phyloP scores from a whole-genome alignment of 352 stramenopile genomes.

The Phytopythium sindhum region DNA sequence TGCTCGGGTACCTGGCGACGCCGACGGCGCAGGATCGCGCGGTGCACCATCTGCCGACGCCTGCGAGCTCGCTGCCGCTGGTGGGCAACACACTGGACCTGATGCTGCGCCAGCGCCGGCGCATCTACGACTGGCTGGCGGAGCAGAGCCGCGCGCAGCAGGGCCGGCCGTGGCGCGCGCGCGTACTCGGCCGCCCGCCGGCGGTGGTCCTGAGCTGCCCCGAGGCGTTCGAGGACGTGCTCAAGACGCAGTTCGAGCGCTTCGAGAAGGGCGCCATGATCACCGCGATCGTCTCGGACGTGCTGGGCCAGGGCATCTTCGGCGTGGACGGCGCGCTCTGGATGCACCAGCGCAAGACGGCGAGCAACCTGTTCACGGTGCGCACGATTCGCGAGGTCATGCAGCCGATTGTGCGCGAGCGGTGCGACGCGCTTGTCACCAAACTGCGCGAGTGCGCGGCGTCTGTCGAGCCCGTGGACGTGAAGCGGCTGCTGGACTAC shows the following conservation, averaged over 20 bases:
- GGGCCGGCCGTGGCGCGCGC: constrained; percentile 42
- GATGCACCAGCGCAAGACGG: constrained; percentile 77
- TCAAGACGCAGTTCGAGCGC: constrained; percentile 67
- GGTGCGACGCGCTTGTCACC: constrained; percentile 29
- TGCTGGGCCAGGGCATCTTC: constrained; percentile 85
- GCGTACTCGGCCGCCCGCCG: constrained; percentile 28
- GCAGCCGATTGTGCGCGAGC: constrained; percentile 43
- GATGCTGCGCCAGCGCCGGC: constrained; percentile 30
- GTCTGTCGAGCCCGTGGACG: constrained; percentile 22
- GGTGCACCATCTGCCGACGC: constrained; percentile 31
- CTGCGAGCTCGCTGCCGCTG: constrained; percentile 38
- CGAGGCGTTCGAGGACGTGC: constrained; percentile 49
- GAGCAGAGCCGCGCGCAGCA: constrained; percentile 41
- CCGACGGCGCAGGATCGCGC: constrained; percentile 23
- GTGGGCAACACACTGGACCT: constrained; percentile 60
- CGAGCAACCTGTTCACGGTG: constrained; percentile 86
- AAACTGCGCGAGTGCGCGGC: constrained; percentile 19
- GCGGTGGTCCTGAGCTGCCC: constrained; percentile 39
- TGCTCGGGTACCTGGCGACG: constrained; percentile 25
- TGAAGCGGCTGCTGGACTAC: constrained; percentile 50
- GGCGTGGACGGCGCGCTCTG: constrained; percentile 58
- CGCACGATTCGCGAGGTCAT: constrained; percentile 52
- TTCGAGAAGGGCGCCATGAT: constrained; percentile 66
- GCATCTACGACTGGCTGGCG: constrained; percentile 59
- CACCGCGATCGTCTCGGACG: constrained; percentile 33